phyloP scores from a whole-genome alignment of 106 monocot species.

The Chionographis japonica region DNA sequence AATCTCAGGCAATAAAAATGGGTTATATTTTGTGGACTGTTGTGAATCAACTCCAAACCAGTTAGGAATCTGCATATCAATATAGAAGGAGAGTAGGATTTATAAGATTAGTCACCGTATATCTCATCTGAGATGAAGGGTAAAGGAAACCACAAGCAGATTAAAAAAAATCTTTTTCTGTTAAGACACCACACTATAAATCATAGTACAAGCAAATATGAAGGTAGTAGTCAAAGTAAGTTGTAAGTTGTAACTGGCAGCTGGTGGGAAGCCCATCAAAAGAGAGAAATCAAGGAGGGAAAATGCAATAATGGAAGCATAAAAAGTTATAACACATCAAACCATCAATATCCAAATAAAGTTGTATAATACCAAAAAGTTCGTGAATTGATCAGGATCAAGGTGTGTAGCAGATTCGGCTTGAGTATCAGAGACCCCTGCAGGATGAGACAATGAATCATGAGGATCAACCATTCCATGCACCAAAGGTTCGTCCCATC shows the following conservation, averaged over 20 bases:
- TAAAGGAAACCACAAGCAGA: too few species aligned
- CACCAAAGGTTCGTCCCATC: slow-evolving; percentile 86
- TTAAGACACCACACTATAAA: too few species aligned
- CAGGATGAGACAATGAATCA: slow-evolving; percentile 86
- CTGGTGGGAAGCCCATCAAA: too few species aligned
- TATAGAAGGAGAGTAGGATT: background rate
- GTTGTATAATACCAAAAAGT: slow-evolving; percentile 31
- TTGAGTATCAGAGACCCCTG: slow-evolving; percentile 84
- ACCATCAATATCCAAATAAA: background rate
- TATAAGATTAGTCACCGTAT: too few species aligned
- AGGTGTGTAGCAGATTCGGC: slow-evolving; percentile 81
- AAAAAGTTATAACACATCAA: background rate
- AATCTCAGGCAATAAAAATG: slow-evolving; percentile 62
- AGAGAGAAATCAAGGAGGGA: too few species aligned
- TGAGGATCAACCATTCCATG: slow-evolving; percentile 91
- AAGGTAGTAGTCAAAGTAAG: too few species aligned
- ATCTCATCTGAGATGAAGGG: too few species aligned
- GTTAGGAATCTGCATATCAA: slow-evolving; percentile 58
- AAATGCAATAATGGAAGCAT: too few species aligned
- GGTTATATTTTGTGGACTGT: slow-evolving; percentile 46
- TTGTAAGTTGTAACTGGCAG: too few species aligned
- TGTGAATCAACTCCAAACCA: slow-evolving; percentile 38
- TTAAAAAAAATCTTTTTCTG: too few species aligned
- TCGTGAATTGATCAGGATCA: slow-evolving; percentile 84
- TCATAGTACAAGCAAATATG: too few species aligned